These are phyloP conservation scores for Malassezia equina DNA, from an alignment of 1,284 basidiomycete genomes.

Conservation along the genomic window DNA sequence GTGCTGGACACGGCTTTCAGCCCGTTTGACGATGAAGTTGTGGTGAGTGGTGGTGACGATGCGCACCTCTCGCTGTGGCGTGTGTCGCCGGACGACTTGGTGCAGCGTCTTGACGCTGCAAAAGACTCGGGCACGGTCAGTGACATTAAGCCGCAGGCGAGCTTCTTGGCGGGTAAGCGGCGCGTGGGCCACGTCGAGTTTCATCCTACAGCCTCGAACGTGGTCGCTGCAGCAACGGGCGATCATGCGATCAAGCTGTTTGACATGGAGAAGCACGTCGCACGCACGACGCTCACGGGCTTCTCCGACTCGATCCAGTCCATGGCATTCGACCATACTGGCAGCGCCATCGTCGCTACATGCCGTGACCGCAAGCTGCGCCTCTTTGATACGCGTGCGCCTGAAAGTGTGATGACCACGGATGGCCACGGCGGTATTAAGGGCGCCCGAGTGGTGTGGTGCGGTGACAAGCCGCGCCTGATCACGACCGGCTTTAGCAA, in stretches of 20 bases:
- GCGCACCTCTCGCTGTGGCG: conserved; percentile 86
- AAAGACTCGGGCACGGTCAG: conserved; percentile 26
- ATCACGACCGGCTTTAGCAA: conserved; percentile 86
- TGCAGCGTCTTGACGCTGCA: conserved; percentile 50
- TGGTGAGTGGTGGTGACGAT: conserved; percentile 85
- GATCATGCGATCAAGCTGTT: conserved; percentile 84
- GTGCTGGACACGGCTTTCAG: conserved; percentile 97
- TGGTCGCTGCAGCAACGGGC: conserved; percentile 75
- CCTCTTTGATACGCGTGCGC: conserved; percentile 74
- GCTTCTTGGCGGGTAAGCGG: conserved; percentile 50
- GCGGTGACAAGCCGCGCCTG: conserved; percentile 76
- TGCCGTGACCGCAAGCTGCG: conserved; percentile 85
- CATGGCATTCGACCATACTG: conserved; percentile 71
- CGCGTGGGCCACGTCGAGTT: conserved; percentile 91
- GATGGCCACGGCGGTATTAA: conserved; percentile 92
- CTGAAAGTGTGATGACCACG: conserved; percentile 64
- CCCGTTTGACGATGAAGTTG: conserved; percentile 79
- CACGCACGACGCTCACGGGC: conserved; percentile 56
- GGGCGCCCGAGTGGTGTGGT: conserved; percentile 77
- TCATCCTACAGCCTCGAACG: conserved; percentile 79
- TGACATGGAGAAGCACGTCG: conserved; percentile 55
- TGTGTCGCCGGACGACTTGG: conserved; percentile 54
- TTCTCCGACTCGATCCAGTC: conserved; percentile 83
- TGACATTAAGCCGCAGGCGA: conserved; percentile 66
- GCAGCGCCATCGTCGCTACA: conserved; percentile 59